These are phyloP conservation scores for Trichoderma breve DNA, from an alignment of 2,329 filamentous ascomycete genomes.

Conservation along the genomic window DNA sequence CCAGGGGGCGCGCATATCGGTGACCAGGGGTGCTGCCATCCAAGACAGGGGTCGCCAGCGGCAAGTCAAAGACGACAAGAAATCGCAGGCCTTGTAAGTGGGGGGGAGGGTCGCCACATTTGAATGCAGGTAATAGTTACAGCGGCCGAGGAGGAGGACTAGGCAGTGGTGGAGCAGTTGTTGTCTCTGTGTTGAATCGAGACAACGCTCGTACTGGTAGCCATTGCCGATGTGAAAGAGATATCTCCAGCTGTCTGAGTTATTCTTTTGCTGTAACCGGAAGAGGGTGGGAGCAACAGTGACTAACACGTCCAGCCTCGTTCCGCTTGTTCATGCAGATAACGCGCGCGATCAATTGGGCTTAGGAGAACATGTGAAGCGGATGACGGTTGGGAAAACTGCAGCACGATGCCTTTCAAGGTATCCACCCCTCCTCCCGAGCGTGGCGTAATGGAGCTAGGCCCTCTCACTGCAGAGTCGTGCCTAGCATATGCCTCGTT, in stretches of 20 bases:
- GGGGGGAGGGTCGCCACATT: slow-evolving; percentile 16
- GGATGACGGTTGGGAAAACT: slow-evolving; percentile 16
- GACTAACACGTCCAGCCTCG: slow-evolving; percentile 12
- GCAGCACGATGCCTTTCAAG: slow-evolving; percentile 13
- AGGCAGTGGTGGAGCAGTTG: slow-evolving; percentile 6
- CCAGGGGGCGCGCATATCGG: slow-evolving; percentile 21
- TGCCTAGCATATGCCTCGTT: slow-evolving; percentile 17
- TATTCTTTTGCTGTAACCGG: neutral
- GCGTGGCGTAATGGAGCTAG: slow-evolving; percentile 18
- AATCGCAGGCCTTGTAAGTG: slow-evolving; percentile 18
- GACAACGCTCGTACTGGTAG: neutral
- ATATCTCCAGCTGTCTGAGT: neutral
- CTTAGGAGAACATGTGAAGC: slow-evolving; percentile 15
- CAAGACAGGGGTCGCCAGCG: slow-evolving; percentile 21
- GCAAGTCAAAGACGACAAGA: slow-evolving; percentile 17
- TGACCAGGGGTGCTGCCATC: slow-evolving; percentile 16
- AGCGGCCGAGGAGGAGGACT: slow-evolving; percentile 6
- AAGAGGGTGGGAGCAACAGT: neutral
- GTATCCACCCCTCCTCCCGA: slow-evolving; percentile 19
- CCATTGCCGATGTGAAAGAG: neutral
- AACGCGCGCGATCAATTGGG: slow-evolving; percentile 12
- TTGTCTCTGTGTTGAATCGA: slow-evolving; percentile 12
- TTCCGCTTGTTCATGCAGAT: slow-evolving; percentile 15
- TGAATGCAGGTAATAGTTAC: slow-evolving; percentile 23
- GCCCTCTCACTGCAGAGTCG: slow-evolving; percentile 5